Evolutionary conservation across 2,329 filamentous ascomycete genomes (phyloP).

Genomic region (Gliomastix tumulicola): DNA sequence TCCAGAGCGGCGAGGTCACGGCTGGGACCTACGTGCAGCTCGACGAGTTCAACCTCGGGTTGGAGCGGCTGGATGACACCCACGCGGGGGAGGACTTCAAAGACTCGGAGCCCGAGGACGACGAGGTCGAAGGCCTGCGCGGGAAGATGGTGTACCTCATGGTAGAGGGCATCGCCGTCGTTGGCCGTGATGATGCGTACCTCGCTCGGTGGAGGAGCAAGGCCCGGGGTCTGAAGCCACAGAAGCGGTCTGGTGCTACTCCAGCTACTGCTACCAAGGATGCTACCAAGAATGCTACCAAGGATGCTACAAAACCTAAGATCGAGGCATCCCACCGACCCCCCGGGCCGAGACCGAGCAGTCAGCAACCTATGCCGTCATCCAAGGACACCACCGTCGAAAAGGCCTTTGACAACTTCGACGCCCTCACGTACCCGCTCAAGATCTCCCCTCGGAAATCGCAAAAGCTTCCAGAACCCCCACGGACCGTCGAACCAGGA

Average conservation of each 20-base stretch:
- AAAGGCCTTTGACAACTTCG: constrained; percentile 28
- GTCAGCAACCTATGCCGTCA: too few relatives aligned
- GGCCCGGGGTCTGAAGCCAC: too few relatives aligned
- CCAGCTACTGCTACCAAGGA: too few relatives aligned
- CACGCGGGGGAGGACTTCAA: not conserved
- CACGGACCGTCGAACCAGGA: too few relatives aligned
- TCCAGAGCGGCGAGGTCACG: constrained; percentile 34
- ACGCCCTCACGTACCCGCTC: constrained; percentile 22
- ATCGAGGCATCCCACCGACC: too few relatives aligned
- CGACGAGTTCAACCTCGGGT: constrained; percentile 29
- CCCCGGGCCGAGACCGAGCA: too few relatives aligned
- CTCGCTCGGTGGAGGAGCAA: constrained; percentile 10
- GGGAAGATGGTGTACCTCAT: constrained; percentile 41
- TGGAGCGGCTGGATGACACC: constrained; percentile 8
- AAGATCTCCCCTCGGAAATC: not conserved
- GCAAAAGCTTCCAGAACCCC: too few relatives aligned
- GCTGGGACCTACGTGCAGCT: constrained; percentile 42
- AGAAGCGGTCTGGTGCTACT: too few relatives aligned
- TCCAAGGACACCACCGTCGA: constrained; percentile 11
- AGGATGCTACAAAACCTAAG: too few relatives aligned
- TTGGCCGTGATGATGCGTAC: constrained; percentile 42
- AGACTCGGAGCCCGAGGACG: constrained; percentile 3
- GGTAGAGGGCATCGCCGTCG: constrained; percentile 32
- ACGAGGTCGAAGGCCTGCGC: too few relatives aligned
- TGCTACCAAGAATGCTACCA: too few relatives aligned